A percentile compares a stretch with the other conserved stretches of the same genome.
phyloP scores from a whole-genome alignment of 192 early-diverging fungal species.

The Backusella circina region DNA sequence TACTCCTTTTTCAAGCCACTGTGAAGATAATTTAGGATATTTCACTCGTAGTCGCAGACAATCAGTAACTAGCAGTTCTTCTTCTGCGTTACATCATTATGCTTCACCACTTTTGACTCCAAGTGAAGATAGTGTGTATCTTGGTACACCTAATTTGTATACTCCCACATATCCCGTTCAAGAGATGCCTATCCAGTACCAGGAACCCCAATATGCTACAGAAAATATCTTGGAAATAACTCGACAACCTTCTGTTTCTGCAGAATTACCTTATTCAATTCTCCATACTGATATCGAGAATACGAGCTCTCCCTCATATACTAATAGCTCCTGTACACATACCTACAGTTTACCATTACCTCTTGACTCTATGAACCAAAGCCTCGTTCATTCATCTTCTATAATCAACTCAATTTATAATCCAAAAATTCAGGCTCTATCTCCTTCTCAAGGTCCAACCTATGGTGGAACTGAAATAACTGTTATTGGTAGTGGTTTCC shows the following conservation, averaged over 20 bases:
- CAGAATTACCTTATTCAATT: neutral
- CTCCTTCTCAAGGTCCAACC: slow-evolving; percentile 77
- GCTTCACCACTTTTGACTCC: neutral
- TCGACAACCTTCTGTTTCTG: neutral
- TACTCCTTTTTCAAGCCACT: neutral
- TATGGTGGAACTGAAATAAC: slow-evolving; percentile 83
- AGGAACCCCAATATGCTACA: neutral
- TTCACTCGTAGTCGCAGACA: neutral
- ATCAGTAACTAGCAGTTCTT: neutral
- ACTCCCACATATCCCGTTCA: neutral
- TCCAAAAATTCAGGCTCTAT: slow-evolving; percentile 60
- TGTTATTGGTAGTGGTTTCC: slow-evolving; percentile 78
- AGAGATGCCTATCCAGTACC: neutral
- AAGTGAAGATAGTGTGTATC: neutral
- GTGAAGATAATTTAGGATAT: neutral
- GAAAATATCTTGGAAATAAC: neutral
- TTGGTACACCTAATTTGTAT: neutral
- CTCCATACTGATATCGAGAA: neutral
- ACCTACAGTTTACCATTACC: neutral
- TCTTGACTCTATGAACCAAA: neutral
- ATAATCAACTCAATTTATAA: neutral
- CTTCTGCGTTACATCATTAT: neutral
- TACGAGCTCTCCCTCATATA: neutral
- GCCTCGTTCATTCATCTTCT: neutral
- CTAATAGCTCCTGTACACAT: neutral